phyloP scores from a whole-genome alignment of 2,329 filamentous ascomycete genomes.

The Trichoderma asperellum region DNA sequence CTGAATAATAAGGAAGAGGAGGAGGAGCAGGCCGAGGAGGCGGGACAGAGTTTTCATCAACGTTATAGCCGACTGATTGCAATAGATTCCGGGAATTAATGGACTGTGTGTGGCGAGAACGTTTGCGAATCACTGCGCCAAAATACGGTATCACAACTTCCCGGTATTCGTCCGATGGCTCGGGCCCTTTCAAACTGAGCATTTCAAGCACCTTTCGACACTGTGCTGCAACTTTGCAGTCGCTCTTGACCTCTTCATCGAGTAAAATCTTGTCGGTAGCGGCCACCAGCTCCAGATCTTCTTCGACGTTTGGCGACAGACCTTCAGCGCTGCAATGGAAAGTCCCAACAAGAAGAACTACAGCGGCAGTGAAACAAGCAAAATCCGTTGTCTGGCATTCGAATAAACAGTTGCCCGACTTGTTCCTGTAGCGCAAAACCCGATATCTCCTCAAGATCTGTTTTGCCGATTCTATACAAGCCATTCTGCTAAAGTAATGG shows the following conservation, averaged over 20 bases:
- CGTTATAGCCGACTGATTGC: background rate
- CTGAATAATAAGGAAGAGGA: background rate
- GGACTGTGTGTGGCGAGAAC: conserved; percentile 7
- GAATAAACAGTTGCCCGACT: conserved; percentile 41
- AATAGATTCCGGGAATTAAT: background rate
- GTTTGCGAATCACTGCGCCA: conserved; percentile 29
- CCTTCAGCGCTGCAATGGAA: conserved; percentile 1
- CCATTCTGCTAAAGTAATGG: conserved; percentile 41
- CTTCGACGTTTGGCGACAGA: background rate
- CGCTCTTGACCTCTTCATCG: conserved; percentile 12
- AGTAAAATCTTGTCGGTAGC: conserved; percentile 24
- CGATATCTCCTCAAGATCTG: conserved; percentile 36
- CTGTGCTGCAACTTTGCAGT: conserved; percentile 31
- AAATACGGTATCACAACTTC: conserved; percentile 29
- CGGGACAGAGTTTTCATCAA: background rate
- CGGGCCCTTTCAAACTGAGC: background rate
- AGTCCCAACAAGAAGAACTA: conserved; percentile 47
- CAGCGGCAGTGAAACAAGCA: conserved; percentile 50
- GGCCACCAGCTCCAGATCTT: conserved; percentile 25
- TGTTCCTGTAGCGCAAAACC: conserved; percentile 40
- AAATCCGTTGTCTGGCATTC: conserved; percentile 53
- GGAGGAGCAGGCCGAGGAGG: conserved; percentile 9
- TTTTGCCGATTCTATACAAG: conserved; percentile 28
- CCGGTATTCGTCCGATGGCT: background rate
- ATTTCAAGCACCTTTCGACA: conserved; percentile 29